Evolutionary conservation across 169 alveolate genomes (phyloP), one percentile per base, ranked within the genome.

Genomic region (Theileria luwenshuni): DNA sequence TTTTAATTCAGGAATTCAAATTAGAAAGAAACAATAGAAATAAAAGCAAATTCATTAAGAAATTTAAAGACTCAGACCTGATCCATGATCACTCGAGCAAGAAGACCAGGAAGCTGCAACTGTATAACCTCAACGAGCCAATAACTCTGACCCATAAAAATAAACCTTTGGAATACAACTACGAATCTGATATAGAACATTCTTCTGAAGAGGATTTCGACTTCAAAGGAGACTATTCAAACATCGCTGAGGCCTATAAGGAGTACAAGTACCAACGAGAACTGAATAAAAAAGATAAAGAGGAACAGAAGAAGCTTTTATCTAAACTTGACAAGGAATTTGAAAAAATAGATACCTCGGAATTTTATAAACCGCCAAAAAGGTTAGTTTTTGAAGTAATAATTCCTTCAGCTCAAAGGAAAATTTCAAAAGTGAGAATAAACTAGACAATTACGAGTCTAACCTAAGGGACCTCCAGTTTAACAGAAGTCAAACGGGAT

Each of bases 131-230:
- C 43, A 79, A 79, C 49, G 65, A 71, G 23, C 76, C 76, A 0
- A 25, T 79, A 0, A 25, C 41, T 23, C 73, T 79, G 25, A 79
- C 87, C 2, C 87, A 79, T 21, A 79, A 71, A 43, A 38, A 71
- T 43, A 68, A 63, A 30, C 87, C 87, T 21, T 63, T 79, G 13
- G 87, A 79, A 30, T 59, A 79, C 12, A 77, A 79, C 71, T 79
- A 64, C 68, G 87, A 79, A 54, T 74, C 68, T 60, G 81, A 65
- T 25, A 17, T 67, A 12, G 70, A 74, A 10, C 70, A 45, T 17
- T 25, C 60, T 13, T 79, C 87, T 0, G 87, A 79, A 25, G 87
- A 72, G 28, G 87, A 62, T 23, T 41, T 72, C 69, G 65, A 69
- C 56, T 38, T 59, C 33, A 58, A 17, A 12, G 87, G 87, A 27